phyloP scores from a whole-genome alignment of 345 rosid genomes.

The Syzygium aqueum region DNA sequence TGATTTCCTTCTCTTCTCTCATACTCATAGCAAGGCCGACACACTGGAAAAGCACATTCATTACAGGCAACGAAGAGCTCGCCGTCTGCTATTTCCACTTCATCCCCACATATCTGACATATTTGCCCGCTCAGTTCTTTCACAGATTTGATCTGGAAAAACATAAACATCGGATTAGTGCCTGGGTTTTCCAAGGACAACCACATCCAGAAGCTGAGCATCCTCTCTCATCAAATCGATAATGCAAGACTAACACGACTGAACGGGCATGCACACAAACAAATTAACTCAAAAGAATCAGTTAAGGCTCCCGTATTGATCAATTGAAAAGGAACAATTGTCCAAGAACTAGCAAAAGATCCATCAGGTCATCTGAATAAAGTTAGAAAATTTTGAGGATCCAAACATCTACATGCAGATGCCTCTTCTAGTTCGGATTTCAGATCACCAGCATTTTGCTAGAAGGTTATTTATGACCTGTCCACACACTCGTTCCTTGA shows the following conservation, averaged over 20 bases:
- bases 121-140: conserved; percentile 81
- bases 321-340: neutral
- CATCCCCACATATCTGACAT: conserved; percentile 90
- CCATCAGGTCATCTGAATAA: neutral
- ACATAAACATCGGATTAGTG: neutral
- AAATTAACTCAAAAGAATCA: neutral
- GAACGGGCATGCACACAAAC: neutral
- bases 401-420: neutral
- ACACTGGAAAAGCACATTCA: conserved; percentile 98
- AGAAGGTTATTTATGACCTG: neutral
- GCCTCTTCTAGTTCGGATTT: neutral
- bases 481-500: neutral
- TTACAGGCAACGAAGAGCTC: conserved; percentile 96
- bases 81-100: conserved; percentile 57
- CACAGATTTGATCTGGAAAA: conserved; percentile 73
- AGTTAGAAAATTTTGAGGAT: neutral
- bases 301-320: neutral
- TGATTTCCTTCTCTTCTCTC: conserved; percentile 96
- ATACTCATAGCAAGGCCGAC: conserved; percentile 88
- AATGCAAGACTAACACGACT: neutral
- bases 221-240: neutral
- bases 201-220: neutral
- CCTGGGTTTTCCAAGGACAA: neutral
- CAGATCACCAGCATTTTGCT: neutral
- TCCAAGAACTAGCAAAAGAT: neutral